phyloP scores from a whole-genome alignment of 768 basidiomycete species.

The Kwoniella sp. region DNA sequence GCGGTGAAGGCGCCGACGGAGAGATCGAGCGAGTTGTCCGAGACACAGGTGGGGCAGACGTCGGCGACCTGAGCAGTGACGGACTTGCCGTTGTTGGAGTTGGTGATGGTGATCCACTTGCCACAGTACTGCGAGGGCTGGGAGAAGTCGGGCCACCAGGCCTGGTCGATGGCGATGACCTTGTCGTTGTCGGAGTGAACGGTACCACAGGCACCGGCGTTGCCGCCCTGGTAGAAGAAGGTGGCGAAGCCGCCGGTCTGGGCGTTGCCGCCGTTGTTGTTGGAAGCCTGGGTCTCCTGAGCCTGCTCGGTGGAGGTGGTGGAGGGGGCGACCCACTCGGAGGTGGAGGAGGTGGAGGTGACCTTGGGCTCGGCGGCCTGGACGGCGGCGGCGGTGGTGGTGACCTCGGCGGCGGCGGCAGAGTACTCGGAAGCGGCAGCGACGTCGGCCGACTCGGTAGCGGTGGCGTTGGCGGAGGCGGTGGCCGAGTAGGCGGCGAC shows the following conservation, averaged over 20 bases:
- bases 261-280: conserved; percentile 22
- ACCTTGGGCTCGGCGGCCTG: conserved; percentile 10
- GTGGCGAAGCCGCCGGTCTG: conserved; percentile 52
- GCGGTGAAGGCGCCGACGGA: conserved; percentile 59
- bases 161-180: conserved; percentile 55
- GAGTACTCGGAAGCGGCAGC: conserved; percentile 20
- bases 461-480: conserved; percentile 25
- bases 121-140: conserved; percentile 64
- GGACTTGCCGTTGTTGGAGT: conserved; percentile 59
- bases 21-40: conserved; percentile 60
- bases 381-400: conserved; percentile 24
- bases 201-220: conserved; percentile 73
- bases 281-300: conserved; percentile 26
- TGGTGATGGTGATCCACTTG: conserved; percentile 61
- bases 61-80: conserved; percentile 68
- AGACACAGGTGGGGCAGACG: conserved; percentile 73
- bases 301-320: conserved; percentile 20
- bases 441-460: conserved; percentile 24
- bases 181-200: conserved; percentile 56
- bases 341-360: conserved; percentile 12
- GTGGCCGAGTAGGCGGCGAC: conserved; percentile 19
- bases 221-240: conserved; percentile 66
- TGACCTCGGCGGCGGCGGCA: conserved; percentile 18
- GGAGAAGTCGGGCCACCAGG: conserved; percentile 55
- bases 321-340: conserved; percentile 14